Evolutionary conservation across 1,284 basidiomycete genomes (phyloP), one percentile per base, ranked within the genome.

Genomic region (Volvariella volvacea): DNA sequence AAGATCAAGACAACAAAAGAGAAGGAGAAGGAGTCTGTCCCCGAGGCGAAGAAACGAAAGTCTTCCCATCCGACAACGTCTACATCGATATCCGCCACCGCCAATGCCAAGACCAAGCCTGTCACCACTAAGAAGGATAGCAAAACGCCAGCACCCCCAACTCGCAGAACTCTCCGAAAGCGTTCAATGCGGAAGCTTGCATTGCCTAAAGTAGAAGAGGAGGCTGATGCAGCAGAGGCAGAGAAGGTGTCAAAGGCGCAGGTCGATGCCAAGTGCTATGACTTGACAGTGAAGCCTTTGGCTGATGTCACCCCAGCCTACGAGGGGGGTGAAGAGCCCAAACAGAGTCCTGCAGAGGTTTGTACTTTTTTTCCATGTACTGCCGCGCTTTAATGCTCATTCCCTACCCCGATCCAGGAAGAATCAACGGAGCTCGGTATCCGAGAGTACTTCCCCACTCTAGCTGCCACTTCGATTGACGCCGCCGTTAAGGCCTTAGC

Each of bases 241-340:
- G 52, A 58, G 41, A 39, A 30, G n/a, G 22, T 47, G 30, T 47
- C 45, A 38, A 41, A 47, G 10, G 45, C 45, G n/a, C 34, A 39
- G 6, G 71, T 77, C 38, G 70, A 79, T 50, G 69, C 78, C 33
- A 68, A 71, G 33, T 80, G 80, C 59, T 77, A 79, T 54, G 80
- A 81, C 49, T 53, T 82, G 47, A 83, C 80, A 1, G 80, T 83
- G 45, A 63, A 69, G 42, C 80, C 80, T 25, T 58, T 83, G 50
- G 80, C 80, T 15, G 80, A 83, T 55, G 70, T 83, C 40, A 77
- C 78, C 1, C 66, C 70, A 51, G 76, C 79, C 0, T 79, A 64
- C 43, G 53, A 64, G 51, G 37, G 62, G 25, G n/a, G 8, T n/a
- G 34, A 36, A 16, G 34, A 8, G 34, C 14, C 6, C 6, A 36